Base-by-base conservation (phyloP, 805 yeast genomes). In the Zygosaccharomyces kombuchaensis region DNA sequence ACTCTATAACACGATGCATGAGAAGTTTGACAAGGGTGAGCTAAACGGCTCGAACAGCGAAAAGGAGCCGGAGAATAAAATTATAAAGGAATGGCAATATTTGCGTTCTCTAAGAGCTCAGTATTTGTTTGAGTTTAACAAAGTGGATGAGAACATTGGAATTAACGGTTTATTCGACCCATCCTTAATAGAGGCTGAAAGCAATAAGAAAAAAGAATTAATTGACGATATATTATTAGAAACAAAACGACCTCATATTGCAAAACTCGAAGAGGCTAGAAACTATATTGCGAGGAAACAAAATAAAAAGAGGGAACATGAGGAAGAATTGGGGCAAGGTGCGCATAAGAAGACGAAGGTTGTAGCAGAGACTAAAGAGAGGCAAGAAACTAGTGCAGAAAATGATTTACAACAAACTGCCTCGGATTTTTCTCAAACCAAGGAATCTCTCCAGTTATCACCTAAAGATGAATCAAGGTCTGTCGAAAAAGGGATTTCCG, bases 61-160 rank as follows among this genome's bases (percentile, higher is more conserved):
- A 39, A 51, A 27, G 5, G 43, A 44, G 6, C 52, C 13, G 19
- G 31, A 37, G 3, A 58, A 58, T 16, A 40, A 26, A 13, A 56
- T 56, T 7, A 61, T 63, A 1, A 56, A 51, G 40, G 65, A 61
- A 17, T 75, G 80, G 80, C 70, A 71, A 43, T 69, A 68, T 1
- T 50, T 75, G 34, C 66, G 80, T 43, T 56, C 68, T 4, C 63
- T 74, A 3, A 58, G 78, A 48, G 60, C 62, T 4, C 60, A 62
- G 6, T 54, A 60, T 27, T 50, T 77, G 53, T 64, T 65, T 43
- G 61, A 69, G 21, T 69, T 74, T 36, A 60, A 54, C 22, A 60
- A 64, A 10, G 69, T 69, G 10, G 62, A 65, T 44, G 71, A 63
- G 34, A 46, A 50, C 0, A 53, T 57, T 6, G 77, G 76, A 9